Conservation (phyloP, 2,329 filamentous ascomycete genomes). For the Fusarium abutilonis region DNA sequence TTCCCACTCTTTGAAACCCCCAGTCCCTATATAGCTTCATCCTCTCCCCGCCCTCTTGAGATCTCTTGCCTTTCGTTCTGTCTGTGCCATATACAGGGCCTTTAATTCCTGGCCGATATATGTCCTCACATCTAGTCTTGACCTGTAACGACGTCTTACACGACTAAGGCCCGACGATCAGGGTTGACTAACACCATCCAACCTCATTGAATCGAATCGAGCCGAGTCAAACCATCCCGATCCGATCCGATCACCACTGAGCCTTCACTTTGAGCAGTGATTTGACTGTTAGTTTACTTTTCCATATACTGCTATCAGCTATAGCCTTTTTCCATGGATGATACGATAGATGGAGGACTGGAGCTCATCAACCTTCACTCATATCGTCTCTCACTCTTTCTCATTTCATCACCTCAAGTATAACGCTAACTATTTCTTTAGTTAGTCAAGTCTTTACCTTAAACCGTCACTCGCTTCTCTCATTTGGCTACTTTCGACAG, state of each 20-base stretch:
- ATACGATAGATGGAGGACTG: background rate
- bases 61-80: constrained; percentile 30
- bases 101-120: constrained; percentile 42
- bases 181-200: constrained; percentile 7
- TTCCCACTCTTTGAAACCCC: constrained; percentile 31
- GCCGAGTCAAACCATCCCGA: constrained; percentile 7
- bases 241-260: constrained; percentile 8
- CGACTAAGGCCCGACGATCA: constrained; percentile 13
- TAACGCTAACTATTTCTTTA: constrained; percentile 20
- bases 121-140: constrained; percentile 8
- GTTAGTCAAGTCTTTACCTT: constrained; percentile 10
- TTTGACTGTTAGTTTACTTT: constrained; percentile 34
- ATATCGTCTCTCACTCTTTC: background rate
- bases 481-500: constrained; percentile 10
- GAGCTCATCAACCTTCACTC: background rate
- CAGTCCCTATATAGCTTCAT: constrained; percentile 47
- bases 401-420: background rate
- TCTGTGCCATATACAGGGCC: constrained; percentile 38
- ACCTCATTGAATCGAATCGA: constrained; percentile 13
- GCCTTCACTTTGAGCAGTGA: constrained; percentile 19
- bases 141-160: constrained; percentile 9
- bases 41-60: constrained; percentile 29
- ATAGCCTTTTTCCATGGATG: constrained; percentile 10
- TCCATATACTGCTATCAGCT: background rate
- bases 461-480: constrained; percentile 18